Base-by-base conservation (phyloP, 805 yeast genomes). In the Candida stauntonica region DNA sequence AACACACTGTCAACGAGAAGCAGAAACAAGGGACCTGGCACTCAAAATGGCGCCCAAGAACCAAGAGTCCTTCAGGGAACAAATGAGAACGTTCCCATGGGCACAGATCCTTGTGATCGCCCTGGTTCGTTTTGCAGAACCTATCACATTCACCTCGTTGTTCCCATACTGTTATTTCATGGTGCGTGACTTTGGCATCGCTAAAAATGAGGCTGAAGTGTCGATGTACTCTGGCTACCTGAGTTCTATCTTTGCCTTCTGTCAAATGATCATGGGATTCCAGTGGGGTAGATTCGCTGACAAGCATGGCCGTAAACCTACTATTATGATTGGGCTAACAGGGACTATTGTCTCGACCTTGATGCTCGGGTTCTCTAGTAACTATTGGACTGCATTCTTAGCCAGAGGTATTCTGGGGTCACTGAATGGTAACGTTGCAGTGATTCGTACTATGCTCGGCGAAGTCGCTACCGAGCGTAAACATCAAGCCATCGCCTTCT, bases 121-220 rank as follows among this genome's bases (percentile, higher is more conserved):
- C 20, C 44, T 70, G 20, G 72, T 77, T 35, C 61, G 84, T 40
- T 72, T 77, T 43, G 67, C 77, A 11, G 84, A 78, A 52, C 84
- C 85, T 2, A 67, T 79, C 16, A 75, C 82, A 3, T 79, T 77
- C 61, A 75, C 83, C 4, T 75, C 82, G 5, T 55, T 77, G 24
- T 77, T 79, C 51, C 85, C 85, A 3, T 79, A 78, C 49, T 69
- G 77, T 28, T 79, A 73, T 54, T 79, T 74, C 58, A 74, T 79
- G 81, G 77, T 78, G 15, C 57, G 74, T 42, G 80, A 75, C 44
- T 77, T 77, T 52, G 68, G 69, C 4, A 57, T 75, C 12, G 73
- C 74, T 6, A 64, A 71, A 27, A 61, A 64, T 17, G 74, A 73
- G 33, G 67, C 73, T n/a, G 71, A 72, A 35, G 74, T 79, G 26